A percentile compares a stretch with the other conserved stretches of the same genome.
Conservation (phyloP, 495 filamentous ascomycete genomes). For the Penicillium coprophilum region DNA sequence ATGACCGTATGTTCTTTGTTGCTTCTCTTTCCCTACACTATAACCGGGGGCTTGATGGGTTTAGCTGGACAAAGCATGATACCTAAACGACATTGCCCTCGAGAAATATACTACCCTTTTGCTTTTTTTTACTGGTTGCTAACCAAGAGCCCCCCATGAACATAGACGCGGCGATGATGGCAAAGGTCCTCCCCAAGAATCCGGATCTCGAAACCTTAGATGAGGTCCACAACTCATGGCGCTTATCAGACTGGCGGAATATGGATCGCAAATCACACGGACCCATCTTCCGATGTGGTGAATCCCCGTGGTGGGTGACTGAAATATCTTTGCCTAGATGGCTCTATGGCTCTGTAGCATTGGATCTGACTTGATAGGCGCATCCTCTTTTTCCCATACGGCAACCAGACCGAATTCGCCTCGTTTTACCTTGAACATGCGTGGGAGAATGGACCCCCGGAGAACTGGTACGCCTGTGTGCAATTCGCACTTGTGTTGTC, state of each 20-base stretch:
- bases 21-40: constrained; percentile 10
- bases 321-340: constrained; percentile 5
- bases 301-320: constrained; percentile 74
- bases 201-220: constrained; percentile 69
- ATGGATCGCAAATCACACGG: constrained; percentile 78
- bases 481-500: constrained; percentile 93
- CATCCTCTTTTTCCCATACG: constrained; percentile 90
- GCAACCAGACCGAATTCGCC: constrained; percentile 86
- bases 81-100: neutral
- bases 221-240: constrained; percentile 78
- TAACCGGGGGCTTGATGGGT: neutral
- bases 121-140: constrained; percentile 14
- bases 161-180: constrained; percentile 81
- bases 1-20: constrained; percentile 62
- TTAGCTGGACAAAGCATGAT: neutral
- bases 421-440: constrained; percentile 98
- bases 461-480: constrained; percentile 94
- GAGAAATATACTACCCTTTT: neutral
- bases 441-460: constrained; percentile 68
- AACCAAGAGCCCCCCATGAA: constrained; percentile 18
- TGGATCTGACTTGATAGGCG: constrained; percentile 57
- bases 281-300: constrained; percentile 81
- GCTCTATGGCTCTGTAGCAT: neutral
- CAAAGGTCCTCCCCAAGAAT: constrained; percentile 68
- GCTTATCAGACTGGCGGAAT: constrained; percentile 75